Evolutionary conservation across 1,284 basidiomycete genomes (phyloP).

Genomic region (Amylostereum areolatum): DNA sequence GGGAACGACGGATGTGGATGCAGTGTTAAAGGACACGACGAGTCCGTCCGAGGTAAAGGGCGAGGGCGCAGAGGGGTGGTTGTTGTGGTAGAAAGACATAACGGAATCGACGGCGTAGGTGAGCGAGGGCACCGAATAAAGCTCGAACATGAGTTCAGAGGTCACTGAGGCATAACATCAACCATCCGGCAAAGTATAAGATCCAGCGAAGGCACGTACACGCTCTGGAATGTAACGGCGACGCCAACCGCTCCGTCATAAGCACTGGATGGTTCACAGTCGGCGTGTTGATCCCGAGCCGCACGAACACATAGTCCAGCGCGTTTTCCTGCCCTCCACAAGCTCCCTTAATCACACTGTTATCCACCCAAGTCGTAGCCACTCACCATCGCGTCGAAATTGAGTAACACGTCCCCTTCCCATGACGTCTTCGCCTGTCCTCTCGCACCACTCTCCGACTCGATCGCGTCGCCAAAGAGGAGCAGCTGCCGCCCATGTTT

Average conservation of each 20-base stretch:
- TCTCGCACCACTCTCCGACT: conserved; percentile 77
- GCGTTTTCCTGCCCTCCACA: conserved; percentile 75
- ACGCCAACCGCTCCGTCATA: conserved; percentile 91
- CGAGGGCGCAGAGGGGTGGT: conserved; percentile 29
- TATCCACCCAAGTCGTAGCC: background rate
- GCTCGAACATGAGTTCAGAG: conserved; percentile 95
- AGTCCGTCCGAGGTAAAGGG: conserved; percentile 66
- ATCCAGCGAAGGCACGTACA: conserved; percentile 41
- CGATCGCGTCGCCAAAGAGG: conserved; percentile 81
- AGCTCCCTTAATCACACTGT: background rate
- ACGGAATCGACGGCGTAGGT: conserved; percentile 89
- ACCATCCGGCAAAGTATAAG: background rate
- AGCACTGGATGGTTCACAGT: conserved; percentile 86
- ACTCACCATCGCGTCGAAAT: conserved; percentile 86
- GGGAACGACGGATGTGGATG: conserved; percentile 84
- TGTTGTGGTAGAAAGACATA: conserved; percentile 87
- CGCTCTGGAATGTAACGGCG: conserved; percentile 84
- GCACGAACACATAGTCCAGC: conserved; percentile 87
- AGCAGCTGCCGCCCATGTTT: conserved; percentile 74
- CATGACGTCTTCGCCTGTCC: conserved; percentile 76
- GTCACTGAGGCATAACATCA: conserved; percentile 61
- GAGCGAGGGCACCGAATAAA: conserved; percentile 83
- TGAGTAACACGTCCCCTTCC: conserved; percentile 87
- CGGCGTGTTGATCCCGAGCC: conserved; percentile 77
- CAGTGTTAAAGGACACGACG: conserved; percentile 79